phyloP scores from a whole-genome alignment of 1,284 basidiomycete genomes.

The Lignosus rhinocerotis region DNA sequence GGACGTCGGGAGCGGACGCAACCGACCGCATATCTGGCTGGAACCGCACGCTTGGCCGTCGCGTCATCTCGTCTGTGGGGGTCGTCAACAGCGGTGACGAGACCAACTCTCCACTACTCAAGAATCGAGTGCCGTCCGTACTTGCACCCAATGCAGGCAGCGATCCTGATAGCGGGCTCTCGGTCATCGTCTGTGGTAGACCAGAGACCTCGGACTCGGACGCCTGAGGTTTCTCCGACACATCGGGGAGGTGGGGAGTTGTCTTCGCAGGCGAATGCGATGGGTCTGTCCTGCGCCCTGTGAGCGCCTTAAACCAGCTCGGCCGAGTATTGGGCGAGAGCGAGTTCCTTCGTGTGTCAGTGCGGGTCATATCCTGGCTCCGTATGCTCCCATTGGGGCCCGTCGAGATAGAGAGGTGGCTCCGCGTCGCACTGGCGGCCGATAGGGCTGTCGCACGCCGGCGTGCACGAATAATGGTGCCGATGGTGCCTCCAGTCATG shows the following conservation, averaged over 20 bases:
- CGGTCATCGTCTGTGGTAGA: slow-evolving; percentile 3
- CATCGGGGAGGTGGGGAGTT: not conserved
- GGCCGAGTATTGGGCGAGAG: slow-evolving; percentile 10
- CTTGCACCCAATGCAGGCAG: not conserved
- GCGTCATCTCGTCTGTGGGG: not conserved
- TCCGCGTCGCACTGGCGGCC: slow-evolving; percentile 22
- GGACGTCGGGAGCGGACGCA: slow-evolving; percentile 13
- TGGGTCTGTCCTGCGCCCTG: not conserved
- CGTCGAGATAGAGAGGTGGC: slow-evolving; percentile 13
- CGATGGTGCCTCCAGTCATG: slow-evolving; percentile 30
- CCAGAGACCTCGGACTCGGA: slow-evolving; percentile 12
- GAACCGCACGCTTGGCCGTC: slow-evolving; percentile 19
- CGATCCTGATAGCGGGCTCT: slow-evolving; percentile 12
- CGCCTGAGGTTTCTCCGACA: slow-evolving; percentile 14
- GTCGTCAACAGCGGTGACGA: slow-evolving; percentile 11
- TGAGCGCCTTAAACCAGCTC: slow-evolving; percentile 17
- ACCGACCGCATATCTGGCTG: slow-evolving; percentile 4
- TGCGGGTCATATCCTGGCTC: slow-evolving; percentile 7
- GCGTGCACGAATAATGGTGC: slow-evolving; percentile 31
- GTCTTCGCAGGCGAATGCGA: slow-evolving; percentile 5
- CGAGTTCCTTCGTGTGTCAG: slow-evolving; percentile 12
- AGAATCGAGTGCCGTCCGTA: slow-evolving; percentile 9
- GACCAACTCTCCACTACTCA: slow-evolving; percentile 15
- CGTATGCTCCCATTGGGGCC: slow-evolving; percentile 10
- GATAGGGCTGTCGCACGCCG: slow-evolving; percentile 29